A percentile compares a stretch with the other conserved stretches of the same genome.
Conservation (phyloP, 106 monocot species). For the Triglochin maritima region DNA sequence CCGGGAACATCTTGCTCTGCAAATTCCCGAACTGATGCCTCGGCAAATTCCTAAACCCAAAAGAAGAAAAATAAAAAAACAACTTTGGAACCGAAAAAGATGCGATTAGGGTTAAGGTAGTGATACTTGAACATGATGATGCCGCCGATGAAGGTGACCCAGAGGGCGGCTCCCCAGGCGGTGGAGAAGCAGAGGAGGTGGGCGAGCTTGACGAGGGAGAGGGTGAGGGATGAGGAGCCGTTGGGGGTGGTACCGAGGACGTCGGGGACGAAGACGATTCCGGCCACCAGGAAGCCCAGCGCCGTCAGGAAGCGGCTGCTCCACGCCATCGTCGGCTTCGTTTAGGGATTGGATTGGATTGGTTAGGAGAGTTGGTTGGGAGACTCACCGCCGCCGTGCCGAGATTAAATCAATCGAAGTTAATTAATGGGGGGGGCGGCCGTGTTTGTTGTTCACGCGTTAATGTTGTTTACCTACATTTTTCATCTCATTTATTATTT, state of each 20-base stretch:
- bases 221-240: slow-evolving; percentile 18
- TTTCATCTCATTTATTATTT: too few relatives aligned
- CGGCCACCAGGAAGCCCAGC: slow-evolving; percentile 63
- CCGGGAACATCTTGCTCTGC: slow-evolving; percentile 96
- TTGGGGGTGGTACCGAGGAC: slow-evolving; percentile 29
- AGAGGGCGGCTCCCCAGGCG: slow-evolving; percentile 66
- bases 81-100: background rate
- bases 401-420: too few relatives aligned
- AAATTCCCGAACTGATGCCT: slow-evolving; percentile 92
- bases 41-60: slow-evolving; percentile 56
- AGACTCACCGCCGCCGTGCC: too few relatives aligned
- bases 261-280: slow-evolving; percentile 68
- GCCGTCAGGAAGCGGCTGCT: slow-evolving; percentile 59
- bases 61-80: background rate
- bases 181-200: slow-evolving; percentile 86
- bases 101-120: background rate
- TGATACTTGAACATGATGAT: slow-evolving; percentile 99
- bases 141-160: slow-evolving; percentile 96
- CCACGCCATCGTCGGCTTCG: slow-evolving; percentile 45
- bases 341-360: too few relatives aligned
- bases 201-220: slow-evolving; percentile 52
- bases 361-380: too few relatives aligned
- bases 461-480: too few relatives aligned
- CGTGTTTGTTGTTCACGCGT: too few relatives aligned
- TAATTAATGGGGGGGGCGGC: too few relatives aligned